A percentile compares a stretch with the other conserved stretches of the same genome.
Evolutionary conservation across 179 eudicot genomes (phyloP).

Genomic region (Nepenthes alata): DNA sequence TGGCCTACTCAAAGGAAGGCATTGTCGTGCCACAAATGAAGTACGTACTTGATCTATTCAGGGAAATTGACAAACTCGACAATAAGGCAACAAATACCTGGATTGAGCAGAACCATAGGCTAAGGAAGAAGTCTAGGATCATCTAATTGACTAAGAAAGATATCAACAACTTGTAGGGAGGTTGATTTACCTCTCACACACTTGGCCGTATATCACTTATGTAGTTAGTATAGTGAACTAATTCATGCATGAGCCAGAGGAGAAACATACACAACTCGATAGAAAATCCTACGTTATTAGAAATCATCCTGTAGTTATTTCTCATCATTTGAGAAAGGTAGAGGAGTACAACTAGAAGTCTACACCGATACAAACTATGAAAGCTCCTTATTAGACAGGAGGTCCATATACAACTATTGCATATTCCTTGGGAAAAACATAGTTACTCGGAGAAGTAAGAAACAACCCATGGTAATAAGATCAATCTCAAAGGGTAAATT

Average conservation of each 20-base stretch:
- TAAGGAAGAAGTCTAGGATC: neutral
- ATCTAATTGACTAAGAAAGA: neutral
- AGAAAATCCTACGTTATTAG: neutral
- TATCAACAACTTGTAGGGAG: neutral
- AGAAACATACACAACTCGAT: no score
- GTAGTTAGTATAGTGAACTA: neutral
- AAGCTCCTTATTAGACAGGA: neutral
- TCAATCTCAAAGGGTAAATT: conserved; percentile 1
- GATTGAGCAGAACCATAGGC: neutral
- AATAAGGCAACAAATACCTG: neutral
- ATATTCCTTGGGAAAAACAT: neutral
- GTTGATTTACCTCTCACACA: neutral
- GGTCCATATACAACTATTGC: neutral
- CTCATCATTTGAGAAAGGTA: neutral
- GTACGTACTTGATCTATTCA: neutral
- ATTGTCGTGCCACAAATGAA: neutral
- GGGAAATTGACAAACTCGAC: no score
- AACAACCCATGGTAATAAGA: neutral
- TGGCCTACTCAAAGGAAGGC: neutral
- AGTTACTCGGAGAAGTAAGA: neutral
- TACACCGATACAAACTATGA: neutral
- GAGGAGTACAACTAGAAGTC: neutral
- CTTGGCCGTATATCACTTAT: neutral
- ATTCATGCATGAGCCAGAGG: neutral
- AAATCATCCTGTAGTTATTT: no score